Evolutionary conservation across 805 yeast genomes (phyloP).

Genomic region (Brettanomyces sp.): DNA sequence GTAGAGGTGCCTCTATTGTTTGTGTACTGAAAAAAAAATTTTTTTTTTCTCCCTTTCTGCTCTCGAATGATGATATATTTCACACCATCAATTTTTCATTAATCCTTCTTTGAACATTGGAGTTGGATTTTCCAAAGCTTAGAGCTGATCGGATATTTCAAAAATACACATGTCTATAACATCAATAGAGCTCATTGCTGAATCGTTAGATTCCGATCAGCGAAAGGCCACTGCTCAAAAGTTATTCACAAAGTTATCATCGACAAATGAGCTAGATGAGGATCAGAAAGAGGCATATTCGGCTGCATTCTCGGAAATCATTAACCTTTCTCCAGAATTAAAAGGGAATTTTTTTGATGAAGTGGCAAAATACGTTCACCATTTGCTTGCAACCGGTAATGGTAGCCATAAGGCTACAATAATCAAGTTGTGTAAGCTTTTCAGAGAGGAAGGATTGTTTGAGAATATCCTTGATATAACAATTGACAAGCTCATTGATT

Average conservation of each 20-base stretch:
- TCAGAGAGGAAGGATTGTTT: conserved; percentile 1
- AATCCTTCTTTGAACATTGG: no score
- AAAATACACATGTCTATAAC: conserved; percentile 2
- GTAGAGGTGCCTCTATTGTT: no score
- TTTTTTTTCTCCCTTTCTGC: no score
- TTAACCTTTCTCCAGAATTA: conserved; percentile 6
- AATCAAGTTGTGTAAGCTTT: background rate
- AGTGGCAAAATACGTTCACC: conserved; percentile 4
- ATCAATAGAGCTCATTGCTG: conserved; percentile 8
- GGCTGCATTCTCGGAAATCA: conserved; percentile 14
- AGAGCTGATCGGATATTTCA: no score
- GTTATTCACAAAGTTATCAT: conserved; percentile 2
- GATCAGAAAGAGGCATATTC: conserved; percentile 4
- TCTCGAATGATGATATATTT: no score
- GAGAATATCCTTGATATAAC: conserved; percentile 6
- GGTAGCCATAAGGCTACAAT: conserved; percentile 10
- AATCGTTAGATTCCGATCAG: conserved; percentile 7
- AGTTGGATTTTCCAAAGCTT: no score
- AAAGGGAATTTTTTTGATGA: conserved; percentile 3
- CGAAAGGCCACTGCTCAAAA: conserved; percentile 6
- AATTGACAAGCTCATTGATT: conserved; percentile 3
- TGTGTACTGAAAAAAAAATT: no score
- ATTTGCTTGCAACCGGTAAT: conserved; percentile 3
- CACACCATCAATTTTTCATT: no score
- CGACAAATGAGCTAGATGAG: background rate